phyloP scores from a whole-genome alignment of 108 stramenopile species.

The Conticribra guillardii region DNA sequence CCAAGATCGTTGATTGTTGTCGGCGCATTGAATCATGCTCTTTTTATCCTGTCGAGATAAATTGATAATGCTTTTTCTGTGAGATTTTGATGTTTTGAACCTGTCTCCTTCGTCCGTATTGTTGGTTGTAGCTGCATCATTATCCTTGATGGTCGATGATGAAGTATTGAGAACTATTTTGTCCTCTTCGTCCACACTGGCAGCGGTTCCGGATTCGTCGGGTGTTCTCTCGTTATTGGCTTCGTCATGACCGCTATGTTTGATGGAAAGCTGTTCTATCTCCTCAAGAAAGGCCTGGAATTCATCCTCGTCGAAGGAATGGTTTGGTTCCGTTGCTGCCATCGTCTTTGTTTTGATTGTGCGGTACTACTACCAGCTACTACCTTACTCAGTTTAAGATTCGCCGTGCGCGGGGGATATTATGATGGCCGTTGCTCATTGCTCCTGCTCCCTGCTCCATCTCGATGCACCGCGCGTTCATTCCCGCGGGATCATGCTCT shows the following conservation, averaged over 20 bases:
- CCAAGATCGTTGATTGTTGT: constrained; percentile 12
- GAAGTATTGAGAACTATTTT: no score
- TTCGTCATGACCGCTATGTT: background rate
- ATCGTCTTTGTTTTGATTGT: background rate
- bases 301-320: constrained; percentile 5
- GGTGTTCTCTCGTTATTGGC: background rate
- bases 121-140: background rate
- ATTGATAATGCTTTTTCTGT: background rate
- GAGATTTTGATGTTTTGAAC: background rate
- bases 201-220: no score
- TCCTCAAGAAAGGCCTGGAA: constrained; percentile 10
- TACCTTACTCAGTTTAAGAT: no score
- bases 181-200: no score
- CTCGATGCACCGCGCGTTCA: no score
- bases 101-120: background rate
- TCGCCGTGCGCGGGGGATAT: no score
- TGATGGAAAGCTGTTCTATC: constrained; percentile 10
- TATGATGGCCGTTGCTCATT: no score
- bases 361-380: no score
- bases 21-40: constrained; percentile 1
- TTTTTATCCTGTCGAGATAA: background rate
- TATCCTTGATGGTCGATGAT: no score
- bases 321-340: background rate
- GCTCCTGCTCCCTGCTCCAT: no score
- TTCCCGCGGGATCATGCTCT: no score